These are phyloP conservation scores for Xylaria curta DNA, from an alignment of 495 filamentous ascomycete species.

Conservation along the genomic window DNA sequence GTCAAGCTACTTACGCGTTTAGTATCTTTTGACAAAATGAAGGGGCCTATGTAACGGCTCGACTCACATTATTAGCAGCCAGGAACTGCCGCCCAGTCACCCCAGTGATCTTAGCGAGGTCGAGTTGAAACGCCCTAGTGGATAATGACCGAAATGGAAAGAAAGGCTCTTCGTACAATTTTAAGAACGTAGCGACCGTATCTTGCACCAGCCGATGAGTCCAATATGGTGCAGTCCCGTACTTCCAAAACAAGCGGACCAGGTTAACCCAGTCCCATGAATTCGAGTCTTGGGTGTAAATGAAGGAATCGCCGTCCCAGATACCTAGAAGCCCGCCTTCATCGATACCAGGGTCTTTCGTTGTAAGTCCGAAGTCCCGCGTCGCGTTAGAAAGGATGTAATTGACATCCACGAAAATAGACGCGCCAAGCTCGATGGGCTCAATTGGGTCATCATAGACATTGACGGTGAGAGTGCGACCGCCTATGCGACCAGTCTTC, in stretches of 20 bases:
- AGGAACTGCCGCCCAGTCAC: conserved; percentile 76
- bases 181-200: conserved; percentile 75
- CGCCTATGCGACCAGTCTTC: conserved; percentile 78
- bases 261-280: conserved; percentile 77
- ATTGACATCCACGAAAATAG: conserved; percentile 91
- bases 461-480: conserved; percentile 87
- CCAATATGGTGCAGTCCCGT: conserved; percentile 77
- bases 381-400: conserved; percentile 78
- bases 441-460: conserved; percentile 70
- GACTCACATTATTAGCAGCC: conserved; percentile 61
- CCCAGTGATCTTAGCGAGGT: conserved; percentile 66
- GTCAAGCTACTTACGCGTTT: conserved; percentile 55
- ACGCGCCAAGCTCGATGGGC: conserved; percentile 88
- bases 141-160: conserved; percentile 86
- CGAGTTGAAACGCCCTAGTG: conserved; percentile 66
- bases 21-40: neutral
- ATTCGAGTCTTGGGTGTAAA: conserved; percentile 64
- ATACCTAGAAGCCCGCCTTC: conserved; percentile 65
- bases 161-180: conserved; percentile 77
- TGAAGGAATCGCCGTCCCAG: conserved; percentile 83
- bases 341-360: conserved; percentile 41
- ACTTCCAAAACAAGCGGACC: conserved; percentile 81
- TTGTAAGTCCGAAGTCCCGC: conserved; percentile 70
- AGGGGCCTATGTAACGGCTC: neutral
- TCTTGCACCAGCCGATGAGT: conserved; percentile 75